Conservation (phyloP, 2,329 filamentous ascomycete species). For the Diplocarpon mali region DNA sequence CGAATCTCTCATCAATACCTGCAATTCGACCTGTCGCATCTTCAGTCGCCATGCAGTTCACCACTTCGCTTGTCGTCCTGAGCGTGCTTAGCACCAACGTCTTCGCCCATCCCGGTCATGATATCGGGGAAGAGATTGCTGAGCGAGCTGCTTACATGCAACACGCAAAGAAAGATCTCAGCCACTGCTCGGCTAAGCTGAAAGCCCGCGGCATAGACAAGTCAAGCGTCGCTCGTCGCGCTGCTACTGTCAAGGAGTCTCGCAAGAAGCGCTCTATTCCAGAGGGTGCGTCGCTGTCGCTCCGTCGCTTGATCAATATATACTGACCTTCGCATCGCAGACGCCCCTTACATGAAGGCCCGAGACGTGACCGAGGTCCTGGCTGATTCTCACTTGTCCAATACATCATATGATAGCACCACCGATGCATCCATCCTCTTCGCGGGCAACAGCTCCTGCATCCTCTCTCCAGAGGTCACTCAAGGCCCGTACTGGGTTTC, state of each 20-base stretch:
- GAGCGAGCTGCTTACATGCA: conserved; percentile 29
- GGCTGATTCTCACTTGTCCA: conserved; percentile 13
- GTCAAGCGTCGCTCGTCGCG: conserved; percentile 27
- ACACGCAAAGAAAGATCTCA: conserved; percentile 27
- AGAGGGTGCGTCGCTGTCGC: conserved; percentile 1
- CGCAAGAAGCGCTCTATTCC: conserved; percentile 26
- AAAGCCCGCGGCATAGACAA: conserved; percentile 30
- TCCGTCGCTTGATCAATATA: background rate
- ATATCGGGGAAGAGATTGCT: conserved; percentile 27
- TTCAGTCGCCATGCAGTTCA: conserved; percentile 27
- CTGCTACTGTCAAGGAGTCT: conserved; percentile 25
- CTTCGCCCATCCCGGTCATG: conserved; percentile 31
- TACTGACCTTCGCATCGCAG: background rate
- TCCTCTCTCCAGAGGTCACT: conserved; percentile 41
- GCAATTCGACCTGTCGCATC: conserved; percentile 4
- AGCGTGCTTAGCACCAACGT: conserved; percentile 11
- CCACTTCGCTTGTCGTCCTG: conserved; percentile 16
- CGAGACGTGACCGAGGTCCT: conserved; percentile 12
- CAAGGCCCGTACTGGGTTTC: conserved; percentile 41
- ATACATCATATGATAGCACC: conserved; percentile 24
- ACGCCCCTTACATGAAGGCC: conserved; percentile 8
- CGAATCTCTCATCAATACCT: too few relatives aligned
- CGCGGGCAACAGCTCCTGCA: conserved; percentile 34
- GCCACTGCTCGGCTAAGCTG: conserved; percentile 30
- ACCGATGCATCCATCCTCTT: conserved; percentile 32